These are phyloP conservation scores for Antrodiella citrinella DNA, from an alignment of 768 basidiomycete genomes.

Conservation along the genomic window DNA sequence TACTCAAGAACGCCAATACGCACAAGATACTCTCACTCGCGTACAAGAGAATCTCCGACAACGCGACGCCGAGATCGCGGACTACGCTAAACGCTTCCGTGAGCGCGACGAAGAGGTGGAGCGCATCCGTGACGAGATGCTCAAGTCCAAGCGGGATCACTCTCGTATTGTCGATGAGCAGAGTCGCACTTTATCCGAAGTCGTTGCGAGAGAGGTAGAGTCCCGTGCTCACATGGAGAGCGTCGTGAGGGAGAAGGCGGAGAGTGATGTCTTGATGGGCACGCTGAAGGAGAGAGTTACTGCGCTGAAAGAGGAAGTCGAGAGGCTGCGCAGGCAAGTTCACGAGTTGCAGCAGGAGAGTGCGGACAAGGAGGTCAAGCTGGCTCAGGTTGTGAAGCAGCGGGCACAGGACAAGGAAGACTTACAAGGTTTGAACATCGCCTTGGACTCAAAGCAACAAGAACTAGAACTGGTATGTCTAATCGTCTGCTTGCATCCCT, in stretches of 20 bases:
- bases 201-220: slow-evolving; percentile 37
- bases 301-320: slow-evolving; percentile 35
- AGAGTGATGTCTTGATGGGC: slow-evolving; percentile 42
- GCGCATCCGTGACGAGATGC: slow-evolving; percentile 45
- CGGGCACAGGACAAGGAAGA: slow-evolving; percentile 68
- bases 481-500: background rate
- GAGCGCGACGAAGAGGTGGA: slow-evolving; percentile 47
- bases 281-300: slow-evolving; percentile 41
- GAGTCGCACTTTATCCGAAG: slow-evolving; percentile 35
- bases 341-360: slow-evolving; percentile 73
- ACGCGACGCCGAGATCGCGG: slow-evolving; percentile 47
- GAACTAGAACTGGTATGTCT: slow-evolving; percentile 74
- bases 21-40: slow-evolving; percentile 42
- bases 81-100: slow-evolving; percentile 37
- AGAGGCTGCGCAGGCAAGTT: slow-evolving; percentile 51
- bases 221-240: slow-evolving; percentile 40
- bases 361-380: slow-evolving; percentile 76
- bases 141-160: slow-evolving; percentile 47
- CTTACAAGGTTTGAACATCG: slow-evolving; percentile 78
- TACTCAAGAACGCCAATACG: slow-evolving; percentile 48
- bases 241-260: slow-evolving; percentile 44
- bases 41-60: slow-evolving; percentile 50
- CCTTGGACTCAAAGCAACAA: slow-evolving; percentile 89
- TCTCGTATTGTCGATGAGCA: slow-evolving; percentile 42
- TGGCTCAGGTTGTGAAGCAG: slow-evolving; percentile 64